Conservation (phyloP, 306 rosid genomes). For the Canavalia gladiata region DNA sequence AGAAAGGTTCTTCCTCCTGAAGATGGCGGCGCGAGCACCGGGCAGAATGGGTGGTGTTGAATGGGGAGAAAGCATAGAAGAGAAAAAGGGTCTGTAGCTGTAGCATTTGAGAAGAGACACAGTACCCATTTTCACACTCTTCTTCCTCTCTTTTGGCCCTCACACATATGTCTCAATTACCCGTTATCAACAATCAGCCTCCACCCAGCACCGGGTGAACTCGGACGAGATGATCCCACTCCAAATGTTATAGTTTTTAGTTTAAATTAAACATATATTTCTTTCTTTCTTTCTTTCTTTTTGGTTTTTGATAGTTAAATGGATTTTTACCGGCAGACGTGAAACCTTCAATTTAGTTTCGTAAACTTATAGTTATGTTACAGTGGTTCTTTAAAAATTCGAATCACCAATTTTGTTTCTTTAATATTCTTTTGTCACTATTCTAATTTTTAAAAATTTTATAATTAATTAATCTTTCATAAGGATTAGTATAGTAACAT, state of each 20-base stretch:
- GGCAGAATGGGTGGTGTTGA: constrained; percentile 51
- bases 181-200: constrained; percentile 39
- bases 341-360: too few species aligned
- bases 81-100: constrained; percentile 65
- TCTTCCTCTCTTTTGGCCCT: constrained; percentile 21
- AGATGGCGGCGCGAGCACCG: constrained; percentile 39
- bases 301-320: too few species aligned
- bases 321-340: too few species aligned
- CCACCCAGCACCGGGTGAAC: constrained; percentile 24
- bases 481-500: too few species aligned
- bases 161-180: not conserved
- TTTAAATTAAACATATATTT: too few species aligned
- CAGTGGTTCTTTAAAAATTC: too few species aligned
- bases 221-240: constrained; percentile 7
- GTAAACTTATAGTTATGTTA: too few species aligned
- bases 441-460: too few species aligned
- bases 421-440: too few species aligned
- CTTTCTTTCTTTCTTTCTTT: not conserved
- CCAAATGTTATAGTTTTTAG: too few species aligned
- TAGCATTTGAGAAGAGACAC: constrained; percentile 64
- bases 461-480: too few species aligned
- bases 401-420: too few species aligned
- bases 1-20: constrained; percentile 34
- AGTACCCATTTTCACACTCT: constrained; percentile 57
- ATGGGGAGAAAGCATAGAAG: constrained; percentile 40